Evolutionary conservation across 2,329 filamentous ascomycete species (phyloP).

Genomic region (Claviceps maximensis): DNA sequence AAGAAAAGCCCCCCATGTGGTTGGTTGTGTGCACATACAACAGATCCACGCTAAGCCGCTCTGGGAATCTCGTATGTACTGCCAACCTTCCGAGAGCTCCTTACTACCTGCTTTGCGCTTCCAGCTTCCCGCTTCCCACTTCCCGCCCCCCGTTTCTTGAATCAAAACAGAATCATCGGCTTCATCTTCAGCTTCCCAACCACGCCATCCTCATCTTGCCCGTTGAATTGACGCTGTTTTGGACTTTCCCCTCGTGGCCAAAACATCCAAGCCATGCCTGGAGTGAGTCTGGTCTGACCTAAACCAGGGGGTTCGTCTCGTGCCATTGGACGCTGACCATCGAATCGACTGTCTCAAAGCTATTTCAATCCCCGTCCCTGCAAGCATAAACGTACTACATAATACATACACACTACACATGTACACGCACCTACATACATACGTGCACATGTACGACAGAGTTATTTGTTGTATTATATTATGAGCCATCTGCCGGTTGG

Average conservation of each 20-base stretch:
- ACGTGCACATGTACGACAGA: too few relatives aligned
- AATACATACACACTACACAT: too few relatives aligned
- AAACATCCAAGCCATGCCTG: not conserved
- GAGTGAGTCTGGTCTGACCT: too few relatives aligned
- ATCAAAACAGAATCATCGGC: not conserved
- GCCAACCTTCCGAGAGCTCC: too few relatives aligned
- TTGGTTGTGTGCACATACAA: too few relatives aligned
- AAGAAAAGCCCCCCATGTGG: too few relatives aligned
- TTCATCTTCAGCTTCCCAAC: not conserved
- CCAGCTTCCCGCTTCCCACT: too few relatives aligned
- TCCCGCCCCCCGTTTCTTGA: too few relatives aligned
- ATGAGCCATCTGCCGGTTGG: not conserved
- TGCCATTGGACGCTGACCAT: not conserved
- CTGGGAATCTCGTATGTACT: not conserved
- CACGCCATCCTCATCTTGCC: not conserved
- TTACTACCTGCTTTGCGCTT: too few relatives aligned
- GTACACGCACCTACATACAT: too few relatives aligned
- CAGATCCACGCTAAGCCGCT: not conserved
- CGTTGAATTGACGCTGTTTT: not conserved
- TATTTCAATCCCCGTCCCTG: not conserved
- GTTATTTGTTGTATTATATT: not conserved
- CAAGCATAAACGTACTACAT: not conserved
- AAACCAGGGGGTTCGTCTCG: not conserved
- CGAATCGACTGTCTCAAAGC: not conserved
- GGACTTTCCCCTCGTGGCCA: not conserved